These are phyloP conservation scores for Pseudogymnoascus sp. DNA, from an alignment of 2,329 filamentous ascomycete genomes.

Conservation along the genomic window DNA sequence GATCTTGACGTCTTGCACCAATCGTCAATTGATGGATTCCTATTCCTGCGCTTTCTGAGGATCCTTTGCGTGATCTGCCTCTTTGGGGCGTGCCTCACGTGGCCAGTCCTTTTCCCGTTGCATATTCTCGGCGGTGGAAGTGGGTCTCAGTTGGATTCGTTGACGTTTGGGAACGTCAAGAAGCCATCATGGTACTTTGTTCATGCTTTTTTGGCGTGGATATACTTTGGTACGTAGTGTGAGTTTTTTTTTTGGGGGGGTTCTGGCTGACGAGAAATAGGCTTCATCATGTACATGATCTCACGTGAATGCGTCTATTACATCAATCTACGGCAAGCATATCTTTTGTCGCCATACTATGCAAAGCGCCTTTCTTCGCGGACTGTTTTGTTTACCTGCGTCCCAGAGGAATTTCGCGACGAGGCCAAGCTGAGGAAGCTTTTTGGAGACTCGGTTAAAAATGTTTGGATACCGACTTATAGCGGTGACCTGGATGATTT, in stretches of 20 bases:
- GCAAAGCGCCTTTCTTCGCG: slow-evolving; percentile 58
- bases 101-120: slow-evolving; percentile 58
- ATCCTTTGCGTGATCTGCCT: slow-evolving; percentile 52
- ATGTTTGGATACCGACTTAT: slow-evolving; percentile 56
- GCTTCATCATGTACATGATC: slow-evolving; percentile 59
- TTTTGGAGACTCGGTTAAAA: slow-evolving; percentile 55
- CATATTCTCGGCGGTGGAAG: slow-evolving; percentile 53
- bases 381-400: slow-evolving; percentile 59
- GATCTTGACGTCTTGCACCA: slow-evolving; percentile 48
- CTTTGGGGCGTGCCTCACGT: slow-evolving; percentile 54
- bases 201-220: slow-evolving; percentile 53
- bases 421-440: slow-evolving; percentile 49
- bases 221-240: slow-evolving; percentile 43
- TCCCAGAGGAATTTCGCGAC: slow-evolving; percentile 53
- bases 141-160: slow-evolving; percentile 47
- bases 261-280: slow-evolving; percentile 12
- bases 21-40: slow-evolving; percentile 58
- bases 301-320: slow-evolving; percentile 60
- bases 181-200: slow-evolving; percentile 49
- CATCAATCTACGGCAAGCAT: slow-evolving; percentile 62
- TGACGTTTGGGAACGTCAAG: slow-evolving; percentile 53
- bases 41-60: slow-evolving; percentile 60
- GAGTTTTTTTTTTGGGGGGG: background rate
- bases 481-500: slow-evolving; percentile 51
- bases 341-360: slow-evolving; percentile 58